Percentiles rank a stretch among this genome's conserved stretches.
These are phyloP conservation scores for Ceratocystis lukuohia DNA, from an alignment of 2,329 filamentous ascomycete species.

Conservation along the genomic window DNA sequence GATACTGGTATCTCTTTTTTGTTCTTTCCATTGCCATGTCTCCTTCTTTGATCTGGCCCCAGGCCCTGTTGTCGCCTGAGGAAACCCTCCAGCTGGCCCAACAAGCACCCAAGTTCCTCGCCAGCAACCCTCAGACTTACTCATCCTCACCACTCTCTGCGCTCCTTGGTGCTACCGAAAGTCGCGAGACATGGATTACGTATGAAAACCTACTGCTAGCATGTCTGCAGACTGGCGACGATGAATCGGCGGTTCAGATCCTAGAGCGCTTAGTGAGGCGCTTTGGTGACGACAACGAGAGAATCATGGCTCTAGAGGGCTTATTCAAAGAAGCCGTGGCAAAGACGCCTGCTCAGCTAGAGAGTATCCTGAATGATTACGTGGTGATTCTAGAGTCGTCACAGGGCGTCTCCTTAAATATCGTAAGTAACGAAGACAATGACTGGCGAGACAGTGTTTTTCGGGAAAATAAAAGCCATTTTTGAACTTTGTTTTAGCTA, in stretches of 20 bases:
- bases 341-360: conserved; percentile 48
- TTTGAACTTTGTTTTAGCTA: conserved; percentile 24
- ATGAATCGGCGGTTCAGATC: conserved; percentile 60
- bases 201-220: conserved; percentile 80
- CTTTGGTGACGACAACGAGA: conserved; percentile 75
- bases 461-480: conserved; percentile 9
- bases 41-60: conserved; percentile 42
- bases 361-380: conserved; percentile 62
- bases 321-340: conserved; percentile 76
- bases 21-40: conserved; percentile 29
- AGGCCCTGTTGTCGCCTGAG: conserved; percentile 41
- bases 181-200: conserved; percentile 65
- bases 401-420: conserved; percentile 56
- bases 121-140: conserved; percentile 39
- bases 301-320: conserved; percentile 69
- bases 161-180: conserved; percentile 49
- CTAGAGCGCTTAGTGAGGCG: conserved; percentile 62
- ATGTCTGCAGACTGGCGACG: conserved; percentile 73
- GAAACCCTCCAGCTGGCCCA: conserved; percentile 47
- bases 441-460: not conserved
- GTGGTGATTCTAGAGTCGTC: conserved; percentile 48
- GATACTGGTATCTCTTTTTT: not conserved
- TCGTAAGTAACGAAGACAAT: conserved; percentile 41
- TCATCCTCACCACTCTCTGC: conserved; percentile 41
- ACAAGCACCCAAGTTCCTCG: conserved; percentile 44